phyloP scores from a whole-genome alignment of 768 basidiomycete species.

The Hericium erinaceus region DNA sequence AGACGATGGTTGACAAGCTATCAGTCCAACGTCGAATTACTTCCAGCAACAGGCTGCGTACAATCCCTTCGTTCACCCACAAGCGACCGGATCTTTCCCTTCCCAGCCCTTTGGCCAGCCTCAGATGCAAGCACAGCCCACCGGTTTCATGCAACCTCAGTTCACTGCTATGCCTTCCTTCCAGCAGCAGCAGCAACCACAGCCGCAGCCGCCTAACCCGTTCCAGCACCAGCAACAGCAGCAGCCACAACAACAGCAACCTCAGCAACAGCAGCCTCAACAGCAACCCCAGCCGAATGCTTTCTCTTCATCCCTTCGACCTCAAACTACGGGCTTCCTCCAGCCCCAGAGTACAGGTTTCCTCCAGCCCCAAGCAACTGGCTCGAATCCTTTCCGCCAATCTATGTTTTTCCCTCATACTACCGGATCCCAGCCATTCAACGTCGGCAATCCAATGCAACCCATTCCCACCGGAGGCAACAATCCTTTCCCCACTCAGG shows the following conservation, averaged over 20 bases:
- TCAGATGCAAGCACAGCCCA: constrained; percentile 29
- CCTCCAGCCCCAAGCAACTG: constrained; percentile 39
- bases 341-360: constrained; percentile 42
- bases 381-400: constrained; percentile 76
- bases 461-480: constrained; percentile 3
- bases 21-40: constrained; percentile 39
- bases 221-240: constrained; percentile 25
- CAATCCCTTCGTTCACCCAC: constrained; percentile 64
- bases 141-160: constrained; percentile 13
- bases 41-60: constrained; percentile 49
- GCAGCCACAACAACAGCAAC: constrained; percentile 19
- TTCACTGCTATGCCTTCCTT: constrained; percentile 9
- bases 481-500: constrained; percentile 7
- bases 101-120: constrained; percentile 7
- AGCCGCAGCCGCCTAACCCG: constrained; percentile 25
- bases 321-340: constrained; percentile 25
- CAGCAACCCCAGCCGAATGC: constrained; percentile 13
- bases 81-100: constrained; percentile 44
- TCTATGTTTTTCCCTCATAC: constrained; percentile 34
- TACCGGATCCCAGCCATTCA: constrained; percentile 10
- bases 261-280: background rate
- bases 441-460: constrained; percentile 2
- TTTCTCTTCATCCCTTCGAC: constrained; percentile 4
- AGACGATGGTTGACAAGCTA: background rate
- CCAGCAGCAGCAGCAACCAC: constrained; percentile 15